Evolutionary conservation across 257 asterid genomes (phyloP), one percentile per base, ranked within the genome.

Genomic region (Nicotiana knightiana): DNA sequence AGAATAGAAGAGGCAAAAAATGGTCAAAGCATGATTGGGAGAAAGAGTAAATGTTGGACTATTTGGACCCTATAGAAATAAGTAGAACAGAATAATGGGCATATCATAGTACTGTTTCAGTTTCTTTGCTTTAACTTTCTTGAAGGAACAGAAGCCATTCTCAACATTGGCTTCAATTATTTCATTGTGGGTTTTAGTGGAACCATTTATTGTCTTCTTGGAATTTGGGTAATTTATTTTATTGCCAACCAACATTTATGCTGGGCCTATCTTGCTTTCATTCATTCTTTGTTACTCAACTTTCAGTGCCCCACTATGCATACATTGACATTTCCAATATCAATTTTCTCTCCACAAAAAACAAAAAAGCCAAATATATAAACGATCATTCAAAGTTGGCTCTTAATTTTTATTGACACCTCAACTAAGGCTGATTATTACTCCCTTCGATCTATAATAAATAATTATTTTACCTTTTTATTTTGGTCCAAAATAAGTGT

Each of bases 11-110:
- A 59, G 83, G 70, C 85, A 82, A 78, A 21, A 43, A 43, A 12
- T 5, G 21, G 55, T 46, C 13, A 46, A 71, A 71, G 37, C 1
- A 3, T 46, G 39, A 46, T 21, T 46, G 32, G 21, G 58, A 43
- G 55, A 54, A 80, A 75, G 80, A 59, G 81, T 78, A 89, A 85
- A 79, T 61, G 63, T 51, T 64, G 80, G 81, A 79, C 77, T 85
- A 48, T 48, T 46, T 62, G 85, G 84, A 68, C 82, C 83, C 21
- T 39, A 70, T 70, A n/a, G 13, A 3, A 21, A 39, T 39, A 39
- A 39, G 55, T 76, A 37, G 75, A 67, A 26, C 73, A 66, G 68
- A 63, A 63, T 63, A 63, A 63, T 63, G 39, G 68, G 17, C 39
- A 64, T 64, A 39, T 39, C 58, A 1, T 39, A n/a, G 55, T 68